phyloP scores from a whole-genome alignment of 768 basidiomycete species.

The Tulasnella sp. region DNA sequence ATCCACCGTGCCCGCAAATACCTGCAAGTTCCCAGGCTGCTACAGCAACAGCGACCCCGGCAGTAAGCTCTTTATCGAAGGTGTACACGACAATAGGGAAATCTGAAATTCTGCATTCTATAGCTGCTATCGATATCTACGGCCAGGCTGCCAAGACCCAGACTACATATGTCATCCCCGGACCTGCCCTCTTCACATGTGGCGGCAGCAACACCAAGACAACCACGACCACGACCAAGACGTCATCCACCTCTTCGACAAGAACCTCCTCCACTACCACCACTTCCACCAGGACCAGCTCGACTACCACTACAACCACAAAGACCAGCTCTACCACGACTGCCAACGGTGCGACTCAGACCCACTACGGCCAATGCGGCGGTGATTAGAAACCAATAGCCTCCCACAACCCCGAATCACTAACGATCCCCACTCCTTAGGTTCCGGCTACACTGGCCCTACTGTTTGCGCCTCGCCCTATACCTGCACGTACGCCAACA shows the following conservation, averaged over 20 bases:
- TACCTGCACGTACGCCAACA: conserved; percentile 12
- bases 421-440: not conserved
- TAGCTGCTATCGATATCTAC: conserved; percentile 40
- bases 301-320: not conserved
- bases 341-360: conserved; percentile 3
- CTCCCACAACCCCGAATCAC: not conserved
- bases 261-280: not conserved
- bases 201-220: not conserved
- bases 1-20: conserved; percentile 35
- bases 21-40: conserved; percentile 40
- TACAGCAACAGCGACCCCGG: conserved; percentile 30
- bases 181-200: conserved; percentile 30
- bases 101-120: not conserved
- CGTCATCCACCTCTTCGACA: not conserved
- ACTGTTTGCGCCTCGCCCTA: conserved; percentile 21
- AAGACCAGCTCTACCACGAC: conserved; percentile 22
- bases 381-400: not conserved
- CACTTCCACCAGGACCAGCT: not conserved
- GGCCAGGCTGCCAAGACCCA: conserved; percentile 34
- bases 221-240: conserved; percentile 1
- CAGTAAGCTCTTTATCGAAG: not conserved
- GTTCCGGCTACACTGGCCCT: not conserved
- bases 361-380: conserved; percentile 27
- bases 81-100: not conserved
- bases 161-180: conserved; percentile 44